Conservation (phyloP, 352 stramenopile species). For the Pythium volutum region DNA sequence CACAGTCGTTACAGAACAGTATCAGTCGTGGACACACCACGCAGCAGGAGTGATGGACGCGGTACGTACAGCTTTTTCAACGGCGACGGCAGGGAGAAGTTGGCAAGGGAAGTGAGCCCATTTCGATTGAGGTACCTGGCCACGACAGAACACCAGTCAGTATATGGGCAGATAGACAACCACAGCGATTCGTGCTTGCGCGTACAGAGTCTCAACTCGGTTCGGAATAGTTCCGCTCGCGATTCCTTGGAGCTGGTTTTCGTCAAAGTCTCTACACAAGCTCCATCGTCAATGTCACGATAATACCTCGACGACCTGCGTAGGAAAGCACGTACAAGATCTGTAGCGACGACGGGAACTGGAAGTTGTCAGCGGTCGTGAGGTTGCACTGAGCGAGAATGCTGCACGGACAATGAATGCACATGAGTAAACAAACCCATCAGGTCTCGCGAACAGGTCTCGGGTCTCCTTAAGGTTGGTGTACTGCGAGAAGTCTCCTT, state of each 20-base stretch:
- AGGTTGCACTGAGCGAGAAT: slow-evolving; percentile 18
- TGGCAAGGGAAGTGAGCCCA: slow-evolving; percentile 2
- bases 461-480: slow-evolving; percentile 12
- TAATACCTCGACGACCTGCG: neutral
- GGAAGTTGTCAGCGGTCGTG: slow-evolving; percentile 10
- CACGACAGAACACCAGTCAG: neutral
- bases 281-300: neutral
- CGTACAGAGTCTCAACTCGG: slow-evolving; percentile 14
- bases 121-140: slow-evolving; percentile 13
- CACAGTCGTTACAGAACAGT: neutral
- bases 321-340: slow-evolving; percentile 11
- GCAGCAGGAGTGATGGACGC: neutral
- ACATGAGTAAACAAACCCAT: neutral
- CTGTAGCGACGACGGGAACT: slow-evolving; percentile 9
- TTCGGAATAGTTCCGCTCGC: slow-evolving; percentile 9
- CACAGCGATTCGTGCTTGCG: neutral
- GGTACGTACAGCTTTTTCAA: slow-evolving; percentile 6
- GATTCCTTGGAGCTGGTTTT: slow-evolving; percentile 17
- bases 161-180: neutral
- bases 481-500: slow-evolving; percentile 19
- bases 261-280: slow-evolving; percentile 15
- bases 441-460: neutral
- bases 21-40: neutral
- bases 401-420: neutral
- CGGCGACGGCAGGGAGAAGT: slow-evolving; percentile 9